Conservation (phyloP, 1,284 basidiomycete species). For the Puccinia coronata region DNA sequence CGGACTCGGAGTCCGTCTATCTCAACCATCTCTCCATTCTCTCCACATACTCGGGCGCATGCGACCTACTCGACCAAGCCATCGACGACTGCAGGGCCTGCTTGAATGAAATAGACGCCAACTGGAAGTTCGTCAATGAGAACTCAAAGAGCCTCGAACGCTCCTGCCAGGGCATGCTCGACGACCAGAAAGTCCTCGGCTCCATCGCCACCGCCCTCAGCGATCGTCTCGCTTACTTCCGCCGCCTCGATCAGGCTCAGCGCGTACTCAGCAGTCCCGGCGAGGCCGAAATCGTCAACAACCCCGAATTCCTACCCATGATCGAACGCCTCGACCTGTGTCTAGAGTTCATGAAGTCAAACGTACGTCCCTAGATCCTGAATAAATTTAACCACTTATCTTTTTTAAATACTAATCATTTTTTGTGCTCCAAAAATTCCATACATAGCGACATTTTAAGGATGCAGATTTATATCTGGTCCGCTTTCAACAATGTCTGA, state of each 20-base stretch:
- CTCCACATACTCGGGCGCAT: conserved; percentile 71
- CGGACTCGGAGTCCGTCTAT: conserved; percentile 86
- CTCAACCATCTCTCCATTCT: conserved; percentile 76
- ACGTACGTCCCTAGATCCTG: conserved; percentile 65
- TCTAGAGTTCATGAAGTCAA: conserved; percentile 78
- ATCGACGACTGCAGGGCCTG: conserved; percentile 72
- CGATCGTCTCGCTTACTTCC: conserved; percentile 79
- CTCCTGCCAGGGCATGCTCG: conserved; percentile 81
- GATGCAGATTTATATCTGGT: conserved; percentile 88
- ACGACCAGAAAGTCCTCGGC: conserved; percentile 80
- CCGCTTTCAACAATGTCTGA: conserved; percentile 92
- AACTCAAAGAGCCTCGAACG: conserved; percentile 80
- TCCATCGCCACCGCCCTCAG: conserved; percentile 77
- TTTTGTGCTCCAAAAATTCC: neutral
- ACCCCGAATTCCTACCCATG: conserved; percentile 87
- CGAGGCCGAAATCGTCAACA: conserved; percentile 75
- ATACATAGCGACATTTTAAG: conserved; percentile 74
- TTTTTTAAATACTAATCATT: too few species aligned
- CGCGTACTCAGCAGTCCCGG: conserved; percentile 88
- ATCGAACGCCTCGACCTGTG: conserved; percentile 85
- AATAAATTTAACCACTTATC: neutral
- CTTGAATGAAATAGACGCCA: conserved; percentile 76
- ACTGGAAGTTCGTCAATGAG: conserved; percentile 81
- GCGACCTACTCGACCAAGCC: conserved; percentile 69
- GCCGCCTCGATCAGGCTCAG: conserved; percentile 83